Evolutionary conservation across 2,329 filamentous ascomycete species (phyloP).

Genomic region (Volutella citrinella): DNA sequence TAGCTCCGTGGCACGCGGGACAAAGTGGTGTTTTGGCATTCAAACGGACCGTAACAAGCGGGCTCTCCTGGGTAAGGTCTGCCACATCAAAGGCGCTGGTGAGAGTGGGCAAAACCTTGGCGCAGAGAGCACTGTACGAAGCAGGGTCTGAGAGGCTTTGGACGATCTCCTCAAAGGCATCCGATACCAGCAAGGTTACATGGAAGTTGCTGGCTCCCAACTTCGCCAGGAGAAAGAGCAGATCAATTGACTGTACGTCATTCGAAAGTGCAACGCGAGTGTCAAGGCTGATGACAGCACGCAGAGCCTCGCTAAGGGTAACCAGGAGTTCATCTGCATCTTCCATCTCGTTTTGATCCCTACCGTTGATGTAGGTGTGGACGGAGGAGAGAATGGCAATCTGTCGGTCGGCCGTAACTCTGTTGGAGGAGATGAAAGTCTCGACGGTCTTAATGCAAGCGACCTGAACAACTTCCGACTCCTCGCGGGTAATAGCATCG

Average conservation of each 20-base stretch:
- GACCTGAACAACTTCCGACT: constrained; percentile 86
- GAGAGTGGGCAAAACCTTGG: constrained; percentile 82
- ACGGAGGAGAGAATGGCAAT: constrained; percentile 58
- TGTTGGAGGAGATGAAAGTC: constrained; percentile 54
- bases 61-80: constrained; percentile 78
- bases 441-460: constrained; percentile 87
- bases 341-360: constrained; percentile 78
- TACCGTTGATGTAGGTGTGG: constrained; percentile 71
- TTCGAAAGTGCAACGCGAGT: constrained; percentile 69
- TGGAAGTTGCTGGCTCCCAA: constrained; percentile 89
- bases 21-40: no score
- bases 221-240: constrained; percentile 86
- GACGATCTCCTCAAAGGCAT: constrained; percentile 89
- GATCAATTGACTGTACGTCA: constrained; percentile 71
- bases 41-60: constrained; percentile 77
- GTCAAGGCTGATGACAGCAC: constrained; percentile 79
- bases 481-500: constrained; percentile 69
- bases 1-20: no score
- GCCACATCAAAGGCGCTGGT: constrained; percentile 88
- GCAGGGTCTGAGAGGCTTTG: constrained; percentile 63
- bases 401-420: constrained; percentile 56
- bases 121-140: constrained; percentile 74
- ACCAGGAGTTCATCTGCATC: constrained; percentile 92
- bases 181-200: constrained; percentile 79
- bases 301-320: constrained; percentile 81